Conservation (phyloP, 2,329 filamentous ascomycete genomes). For the Cercospora berteroae region DNA sequence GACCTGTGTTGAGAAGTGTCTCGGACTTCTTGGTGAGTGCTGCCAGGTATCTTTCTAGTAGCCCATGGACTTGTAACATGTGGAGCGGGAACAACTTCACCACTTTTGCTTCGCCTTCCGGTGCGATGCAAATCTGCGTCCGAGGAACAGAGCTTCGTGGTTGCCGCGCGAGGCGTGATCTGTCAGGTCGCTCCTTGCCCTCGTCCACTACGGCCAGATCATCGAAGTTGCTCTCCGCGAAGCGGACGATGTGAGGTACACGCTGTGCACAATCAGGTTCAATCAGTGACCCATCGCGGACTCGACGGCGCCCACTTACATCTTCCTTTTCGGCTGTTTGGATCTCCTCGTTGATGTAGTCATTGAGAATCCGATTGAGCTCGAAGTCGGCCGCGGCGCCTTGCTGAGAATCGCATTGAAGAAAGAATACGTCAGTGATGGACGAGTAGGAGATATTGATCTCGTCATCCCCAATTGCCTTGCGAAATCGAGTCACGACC, state of each 20-base stretch:
- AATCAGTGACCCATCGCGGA: slow-evolving; percentile 1
- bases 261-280: neutral
- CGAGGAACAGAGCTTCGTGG: neutral
- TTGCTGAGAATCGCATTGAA: slow-evolving; percentile 21
- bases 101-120: slow-evolving; percentile 13
- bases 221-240: slow-evolving; percentile 26
- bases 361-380: slow-evolving; percentile 18
- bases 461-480: slow-evolving; percentile 20
- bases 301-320: slow-evolving; percentile 4
- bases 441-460: slow-evolving; percentile 26
- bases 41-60: slow-evolving; percentile 26
- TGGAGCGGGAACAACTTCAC: slow-evolving; percentile 20
- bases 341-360: slow-evolving; percentile 24
- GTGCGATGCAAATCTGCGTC: slow-evolving; percentile 19
- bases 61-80: slow-evolving; percentile 18
- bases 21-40: slow-evolving; percentile 5
- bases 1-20: slow-evolving; percentile 13
- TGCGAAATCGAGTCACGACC: slow-evolving; percentile 27
- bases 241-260: slow-evolving; percentile 23
- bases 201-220: slow-evolving; percentile 18
- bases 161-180: neutral
- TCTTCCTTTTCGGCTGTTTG: slow-evolving; percentile 20
- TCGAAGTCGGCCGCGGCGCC: slow-evolving; percentile 25
- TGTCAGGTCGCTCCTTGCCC: slow-evolving; percentile 5
- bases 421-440: slow-evolving; percentile 24